These are phyloP conservation scores for Fusarium tuaranense DNA, from an alignment of 2,329 filamentous ascomycete species.

Conservation along the genomic window DNA sequence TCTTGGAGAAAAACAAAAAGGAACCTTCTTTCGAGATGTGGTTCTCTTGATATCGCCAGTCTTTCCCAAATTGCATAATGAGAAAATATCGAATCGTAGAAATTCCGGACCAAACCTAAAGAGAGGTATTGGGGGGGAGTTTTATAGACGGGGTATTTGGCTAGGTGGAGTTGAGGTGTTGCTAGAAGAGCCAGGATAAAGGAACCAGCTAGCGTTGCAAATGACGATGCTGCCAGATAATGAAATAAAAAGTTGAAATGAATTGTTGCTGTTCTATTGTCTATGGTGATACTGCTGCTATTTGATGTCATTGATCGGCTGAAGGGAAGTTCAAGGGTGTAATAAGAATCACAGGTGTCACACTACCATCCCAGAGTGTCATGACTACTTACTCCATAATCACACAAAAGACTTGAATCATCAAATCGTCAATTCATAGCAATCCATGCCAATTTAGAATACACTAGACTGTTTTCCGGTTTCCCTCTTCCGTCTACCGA, in stretches of 20 bases:
- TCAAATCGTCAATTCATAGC: neutral
- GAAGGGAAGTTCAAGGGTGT: neutral
- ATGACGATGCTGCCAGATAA: conserved; percentile 31
- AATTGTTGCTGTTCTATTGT: neutral
- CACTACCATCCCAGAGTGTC: neutral
- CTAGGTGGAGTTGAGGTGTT: conserved; percentile 20
- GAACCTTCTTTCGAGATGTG: conserved; percentile 21
- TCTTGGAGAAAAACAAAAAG: conserved; percentile 30
- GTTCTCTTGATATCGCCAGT: conserved; percentile 17
- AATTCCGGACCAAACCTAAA: conserved; percentile 26
- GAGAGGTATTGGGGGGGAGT: neutral
- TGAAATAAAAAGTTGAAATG: conserved; percentile 20
- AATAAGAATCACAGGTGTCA: neutral
- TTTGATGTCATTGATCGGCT: neutral
- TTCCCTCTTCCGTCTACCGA: neutral
- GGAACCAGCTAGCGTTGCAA: conserved; percentile 31
- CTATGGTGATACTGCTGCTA: neutral
- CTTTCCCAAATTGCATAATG: conserved; percentile 21
- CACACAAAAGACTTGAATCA: neutral
- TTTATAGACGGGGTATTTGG: conserved; percentile 35
- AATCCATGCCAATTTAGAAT: neutral
- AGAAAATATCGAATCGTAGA: conserved; percentile 39
- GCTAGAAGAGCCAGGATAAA: conserved; percentile 9
- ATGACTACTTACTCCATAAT: neutral
- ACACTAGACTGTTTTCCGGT: neutral